Percentiles rank a stretch among this genome's conserved stretches.
These are phyloP conservation scores for Magnolia changhungtana DNA, from an alignment of 164 flowering plant species.

Conservation along the genomic window DNA sequence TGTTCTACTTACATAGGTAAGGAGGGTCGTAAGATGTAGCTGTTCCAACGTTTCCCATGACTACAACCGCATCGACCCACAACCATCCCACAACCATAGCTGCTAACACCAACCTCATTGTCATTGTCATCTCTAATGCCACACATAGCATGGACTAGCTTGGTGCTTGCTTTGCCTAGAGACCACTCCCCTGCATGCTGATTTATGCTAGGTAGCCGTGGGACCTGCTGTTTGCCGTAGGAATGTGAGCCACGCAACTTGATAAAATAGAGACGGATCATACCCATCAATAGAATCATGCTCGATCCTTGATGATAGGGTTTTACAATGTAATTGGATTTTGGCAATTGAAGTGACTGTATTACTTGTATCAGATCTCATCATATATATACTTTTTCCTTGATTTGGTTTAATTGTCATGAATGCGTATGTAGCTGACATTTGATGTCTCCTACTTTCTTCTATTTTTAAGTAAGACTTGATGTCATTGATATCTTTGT, in stretches of 20 bases:
- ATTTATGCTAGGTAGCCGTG: not conserved
- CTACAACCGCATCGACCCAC: constrained; percentile 11
- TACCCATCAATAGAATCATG: not conserved
- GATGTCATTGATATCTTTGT: not conserved
- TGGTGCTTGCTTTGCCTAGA: not conserved
- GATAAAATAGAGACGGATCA: not conserved
- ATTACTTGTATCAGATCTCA: no score
- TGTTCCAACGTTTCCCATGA: constrained; percentile 28
- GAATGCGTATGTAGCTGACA: not conserved
- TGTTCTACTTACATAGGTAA: constrained; percentile 18
- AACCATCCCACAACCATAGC: constrained; percentile 15
- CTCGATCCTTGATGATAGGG: no score
- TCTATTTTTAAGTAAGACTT: not conserved
- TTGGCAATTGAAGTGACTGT: no score
- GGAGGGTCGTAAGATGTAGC: constrained; percentile 26
- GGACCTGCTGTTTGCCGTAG: not conserved
- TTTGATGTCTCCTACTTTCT: not conserved
- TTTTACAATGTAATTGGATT: not conserved
- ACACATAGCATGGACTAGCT: no score
- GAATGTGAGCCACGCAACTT: not conserved
- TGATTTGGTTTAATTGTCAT: not conserved
- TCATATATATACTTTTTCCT: no score
- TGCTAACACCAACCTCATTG: constrained; percentile 17
- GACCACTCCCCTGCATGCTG: not conserved
- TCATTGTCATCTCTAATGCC: not conserved